A percentile compares a stretch with the other conserved stretches of the same genome.
Conservation (phyloP, 345 rosid genomes). For the Populus deltoides region DNA sequence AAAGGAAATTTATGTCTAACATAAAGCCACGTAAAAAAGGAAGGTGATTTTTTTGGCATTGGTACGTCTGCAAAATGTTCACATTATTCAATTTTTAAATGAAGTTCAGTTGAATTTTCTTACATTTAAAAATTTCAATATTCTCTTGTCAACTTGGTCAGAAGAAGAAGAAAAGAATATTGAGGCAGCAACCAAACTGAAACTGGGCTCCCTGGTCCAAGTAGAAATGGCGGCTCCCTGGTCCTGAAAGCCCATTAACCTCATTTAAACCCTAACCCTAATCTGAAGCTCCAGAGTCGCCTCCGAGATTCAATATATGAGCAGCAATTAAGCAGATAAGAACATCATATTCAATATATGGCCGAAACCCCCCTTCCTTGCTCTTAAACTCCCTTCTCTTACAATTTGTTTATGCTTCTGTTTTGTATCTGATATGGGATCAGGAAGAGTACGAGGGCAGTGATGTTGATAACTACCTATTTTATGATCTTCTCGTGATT, state of each 20-base stretch:
- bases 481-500: conserved; percentile 46
- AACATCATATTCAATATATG: neutral
- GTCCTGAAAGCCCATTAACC: neutral
- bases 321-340: neutral
- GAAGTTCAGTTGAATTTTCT: too few species aligned
- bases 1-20: too few species aligned
- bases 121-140: too few species aligned
- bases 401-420: neutral
- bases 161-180: too few species aligned
- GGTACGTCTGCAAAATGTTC: too few species aligned
- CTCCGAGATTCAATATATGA: neutral
- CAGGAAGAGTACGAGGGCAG: conserved; percentile 13
- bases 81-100: too few species aligned
- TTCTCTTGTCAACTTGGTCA: too few species aligned
- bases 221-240: neutral
- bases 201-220: neutral
- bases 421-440: neutral
- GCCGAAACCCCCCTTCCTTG: neutral
- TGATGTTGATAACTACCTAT: conserved; percentile 57
- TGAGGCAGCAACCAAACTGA: neutral
- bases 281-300: neutral
- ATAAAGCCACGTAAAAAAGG: too few species aligned
- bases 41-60: too few species aligned
- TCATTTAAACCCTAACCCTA: conserved; percentile 22
- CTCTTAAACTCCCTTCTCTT: neutral